phyloP scores from a whole-genome alignment of 164 flowering plant species.

The Macadamia tetraphylla region DNA sequence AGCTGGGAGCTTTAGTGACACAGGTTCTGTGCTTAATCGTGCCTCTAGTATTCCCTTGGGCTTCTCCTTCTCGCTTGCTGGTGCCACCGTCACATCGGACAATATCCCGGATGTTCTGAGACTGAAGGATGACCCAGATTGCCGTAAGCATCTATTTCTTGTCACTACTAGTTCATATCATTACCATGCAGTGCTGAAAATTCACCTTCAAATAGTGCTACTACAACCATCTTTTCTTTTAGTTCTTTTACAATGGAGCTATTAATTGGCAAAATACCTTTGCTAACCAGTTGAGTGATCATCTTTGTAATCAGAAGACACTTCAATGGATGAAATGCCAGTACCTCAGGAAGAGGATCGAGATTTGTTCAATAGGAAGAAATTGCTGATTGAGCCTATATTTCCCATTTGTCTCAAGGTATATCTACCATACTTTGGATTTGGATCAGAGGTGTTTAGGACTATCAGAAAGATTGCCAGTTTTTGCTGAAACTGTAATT shows the following conservation, averaged over 20 bases:
- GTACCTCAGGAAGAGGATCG: constrained; percentile 11
- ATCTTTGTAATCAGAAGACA: constrained; percentile 2
- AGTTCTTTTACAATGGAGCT: background rate
- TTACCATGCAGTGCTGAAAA: too few relatives aligned
- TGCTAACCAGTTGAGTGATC: background rate
- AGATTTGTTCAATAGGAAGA: constrained; percentile 4
- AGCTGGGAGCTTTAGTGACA: constrained; percentile 1
- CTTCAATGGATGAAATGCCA: background rate
- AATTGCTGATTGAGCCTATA: constrained; percentile 14
- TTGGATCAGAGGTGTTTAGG: too few relatives aligned
- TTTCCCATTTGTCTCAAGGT: constrained; percentile 26
- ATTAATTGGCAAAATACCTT: background rate
- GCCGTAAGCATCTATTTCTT: constrained; percentile 3
- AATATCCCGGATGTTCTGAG: constrained; percentile 7
- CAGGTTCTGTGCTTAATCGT: constrained; percentile 4
- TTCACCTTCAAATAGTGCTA: too few relatives aligned
- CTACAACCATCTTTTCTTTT: background rate
- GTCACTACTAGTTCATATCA: too few relatives aligned
- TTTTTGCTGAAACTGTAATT: too few relatives aligned
- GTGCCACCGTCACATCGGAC: constrained; percentile 6
- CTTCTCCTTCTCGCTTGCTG: constrained; percentile 1
- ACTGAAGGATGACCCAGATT: background rate
- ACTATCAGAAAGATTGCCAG: too few relatives aligned
- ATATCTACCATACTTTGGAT: background rate
- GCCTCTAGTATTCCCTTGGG: background rate